Evolutionary conservation across 495 filamentous ascomycete genomes (phyloP).

Genomic region (Friedmanniomyces endolithicus): DNA sequence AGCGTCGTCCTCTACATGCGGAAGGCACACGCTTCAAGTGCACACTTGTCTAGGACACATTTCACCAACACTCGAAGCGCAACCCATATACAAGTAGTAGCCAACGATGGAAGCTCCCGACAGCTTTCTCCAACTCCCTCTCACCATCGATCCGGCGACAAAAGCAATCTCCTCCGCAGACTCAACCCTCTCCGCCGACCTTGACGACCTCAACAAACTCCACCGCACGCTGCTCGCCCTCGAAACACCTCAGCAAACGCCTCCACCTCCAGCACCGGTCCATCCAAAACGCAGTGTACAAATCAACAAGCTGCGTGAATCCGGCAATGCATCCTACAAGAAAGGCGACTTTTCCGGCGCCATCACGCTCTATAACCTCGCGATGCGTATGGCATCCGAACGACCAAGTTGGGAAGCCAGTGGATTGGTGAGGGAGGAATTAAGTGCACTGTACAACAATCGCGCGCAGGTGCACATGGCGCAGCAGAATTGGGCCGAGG

Average conservation of each 20-base stretch:
- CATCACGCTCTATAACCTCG: slow-evolving; percentile 65
- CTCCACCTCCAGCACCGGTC: slow-evolving; percentile 69
- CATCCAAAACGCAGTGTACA: slow-evolving; percentile 73
- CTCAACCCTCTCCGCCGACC: slow-evolving; percentile 23
- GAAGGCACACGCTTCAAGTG: background rate
- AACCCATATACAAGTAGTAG: background rate
- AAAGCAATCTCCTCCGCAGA: slow-evolving; percentile 43
- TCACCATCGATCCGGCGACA: slow-evolving; percentile 63
- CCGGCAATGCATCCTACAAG: slow-evolving; percentile 68
- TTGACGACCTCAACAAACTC: slow-evolving; percentile 29
- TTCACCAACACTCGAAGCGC: background rate
- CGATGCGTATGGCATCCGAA: slow-evolving; percentile 72
- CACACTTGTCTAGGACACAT: background rate
- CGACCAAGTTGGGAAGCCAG: slow-evolving; percentile 80
- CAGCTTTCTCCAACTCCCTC: slow-evolving; percentile 70
- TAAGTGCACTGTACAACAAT: slow-evolving; percentile 66
- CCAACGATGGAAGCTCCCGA: slow-evolving; percentile 33
- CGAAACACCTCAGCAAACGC: slow-evolving; percentile 24
- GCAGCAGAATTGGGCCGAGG: slow-evolving; percentile 67
- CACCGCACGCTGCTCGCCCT: slow-evolving; percentile 28
- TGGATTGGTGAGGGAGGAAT: slow-evolving; percentile 69
- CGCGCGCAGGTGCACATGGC: slow-evolving; percentile 84
- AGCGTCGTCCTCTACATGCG: background rate
- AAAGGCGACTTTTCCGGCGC: slow-evolving; percentile 64
- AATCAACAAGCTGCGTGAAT: slow-evolving; percentile 70